phyloP scores from a whole-genome alignment of 2,329 filamentous ascomycete species.

The Herpomyces periplanetae region DNA sequence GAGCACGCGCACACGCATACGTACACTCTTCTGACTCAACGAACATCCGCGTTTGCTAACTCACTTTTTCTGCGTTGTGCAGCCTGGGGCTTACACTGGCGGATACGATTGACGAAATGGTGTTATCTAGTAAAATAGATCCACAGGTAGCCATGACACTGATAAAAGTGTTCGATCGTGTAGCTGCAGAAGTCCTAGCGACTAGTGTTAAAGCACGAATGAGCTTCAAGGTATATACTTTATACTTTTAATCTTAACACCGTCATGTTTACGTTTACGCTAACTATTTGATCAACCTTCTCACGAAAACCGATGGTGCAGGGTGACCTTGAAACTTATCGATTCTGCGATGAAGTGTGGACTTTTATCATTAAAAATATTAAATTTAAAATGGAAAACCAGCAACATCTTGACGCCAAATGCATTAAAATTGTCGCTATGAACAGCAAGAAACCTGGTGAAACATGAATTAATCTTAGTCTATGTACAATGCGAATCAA shows the following conservation, averaged over 20 bases:
- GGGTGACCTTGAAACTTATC: conserved; percentile 90
- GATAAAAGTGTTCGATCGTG: conserved; percentile 67
- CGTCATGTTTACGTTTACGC: conserved; percentile 1
- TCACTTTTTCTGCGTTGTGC: conserved; percentile 4
- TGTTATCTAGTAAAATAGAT: conserved; percentile 74
- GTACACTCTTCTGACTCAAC: conserved; percentile 5
- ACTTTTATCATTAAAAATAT: conserved; percentile 96
- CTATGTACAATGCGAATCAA: no score
- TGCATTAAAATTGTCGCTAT: conserved; percentile 96
- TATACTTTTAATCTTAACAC: conserved; percentile 1
- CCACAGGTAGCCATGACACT: conserved; percentile 97
- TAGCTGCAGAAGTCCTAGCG: conserved; percentile 56
- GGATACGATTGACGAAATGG: conserved; percentile 84
- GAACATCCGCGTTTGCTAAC: conserved; percentile 3
- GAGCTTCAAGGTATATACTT: conserved; percentile 77
- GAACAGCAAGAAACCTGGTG: conserved; percentile 50
- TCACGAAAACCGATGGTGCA: conserved; percentile 7
- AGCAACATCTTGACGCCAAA: conserved; percentile 33
- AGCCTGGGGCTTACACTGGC: conserved; percentile 79
- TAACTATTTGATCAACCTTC: conserved; percentile 1
- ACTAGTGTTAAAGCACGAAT: conserved; percentile 69
- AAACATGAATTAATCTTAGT: no score
- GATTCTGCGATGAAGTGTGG: conserved; percentile 98
- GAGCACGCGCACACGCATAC: conserved; percentile 3
- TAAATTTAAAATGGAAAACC: conserved; percentile 83